These are phyloP conservation scores for Trichosporon inkin DNA, from an alignment of 1,284 basidiomycete genomes.

Conservation along the genomic window DNA sequence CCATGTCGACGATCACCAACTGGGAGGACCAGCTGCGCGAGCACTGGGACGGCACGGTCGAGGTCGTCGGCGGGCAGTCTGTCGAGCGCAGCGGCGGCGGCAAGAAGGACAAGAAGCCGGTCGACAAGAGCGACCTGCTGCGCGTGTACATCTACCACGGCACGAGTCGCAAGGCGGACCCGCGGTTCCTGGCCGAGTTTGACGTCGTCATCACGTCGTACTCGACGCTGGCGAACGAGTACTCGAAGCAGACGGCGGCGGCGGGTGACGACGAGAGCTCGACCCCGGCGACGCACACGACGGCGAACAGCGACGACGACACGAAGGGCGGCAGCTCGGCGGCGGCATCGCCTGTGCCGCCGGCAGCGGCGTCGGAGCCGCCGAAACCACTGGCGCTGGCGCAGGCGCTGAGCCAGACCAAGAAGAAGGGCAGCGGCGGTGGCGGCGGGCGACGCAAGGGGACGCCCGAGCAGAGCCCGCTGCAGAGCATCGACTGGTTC, in stretches of 20 bases:
- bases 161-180: constrained; percentile 77
- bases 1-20: constrained; percentile 91
- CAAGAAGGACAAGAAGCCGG: constrained; percentile 27
- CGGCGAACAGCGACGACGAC: constrained; percentile 43
- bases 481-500: constrained; percentile 97
- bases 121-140: constrained; percentile 48
- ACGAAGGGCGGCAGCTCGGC: constrained; percentile 1
- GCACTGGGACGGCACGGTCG: constrained; percentile 83
- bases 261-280: constrained; percentile 50
- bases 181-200: constrained; percentile 79
- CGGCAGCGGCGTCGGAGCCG: not conserved
- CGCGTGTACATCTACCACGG: constrained; percentile 96
- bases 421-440: constrained; percentile 54
- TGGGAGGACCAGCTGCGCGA: constrained; percentile 99
- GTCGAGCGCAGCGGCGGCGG: constrained; percentile 21
- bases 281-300: constrained; percentile 32
- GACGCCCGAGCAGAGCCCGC: constrained; percentile 62
- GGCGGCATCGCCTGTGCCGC: constrained; percentile 2
- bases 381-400: constrained; percentile 56
- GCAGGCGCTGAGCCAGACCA: constrained; percentile 58
- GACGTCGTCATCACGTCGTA: constrained; percentile 98
- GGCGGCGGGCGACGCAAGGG: constrained; percentile 49
- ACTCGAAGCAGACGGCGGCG: constrained; percentile 76
- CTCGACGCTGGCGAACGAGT: constrained; percentile 91
- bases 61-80: constrained; percentile 68